Evolutionary conservation across 2,329 filamentous ascomycete genomes (phyloP).

Genomic region (Fusarium heterosporum): DNA sequence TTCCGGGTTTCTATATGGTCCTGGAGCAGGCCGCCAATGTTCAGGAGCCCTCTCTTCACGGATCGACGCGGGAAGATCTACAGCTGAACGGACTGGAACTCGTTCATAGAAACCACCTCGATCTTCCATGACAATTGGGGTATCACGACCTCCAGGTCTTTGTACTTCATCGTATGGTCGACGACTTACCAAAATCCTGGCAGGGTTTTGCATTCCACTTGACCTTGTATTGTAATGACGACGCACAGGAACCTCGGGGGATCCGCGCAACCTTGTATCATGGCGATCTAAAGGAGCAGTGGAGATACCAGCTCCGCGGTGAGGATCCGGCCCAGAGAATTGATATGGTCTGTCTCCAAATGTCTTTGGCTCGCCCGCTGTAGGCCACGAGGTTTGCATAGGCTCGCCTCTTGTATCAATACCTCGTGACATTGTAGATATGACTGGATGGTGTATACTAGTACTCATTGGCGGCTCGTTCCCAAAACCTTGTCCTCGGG

Average conservation of each 20-base stretch:
- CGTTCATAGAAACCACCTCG: conserved; percentile 54
- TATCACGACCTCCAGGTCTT: conserved; percentile 49
- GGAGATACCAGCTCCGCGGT: conserved; percentile 16
- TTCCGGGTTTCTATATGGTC: conserved; percentile 25
- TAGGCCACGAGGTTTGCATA: conserved; percentile 24
- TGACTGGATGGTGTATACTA: conserved; percentile 38
- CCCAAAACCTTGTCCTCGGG: conserved; percentile 42
- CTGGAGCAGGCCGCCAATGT: conserved; percentile 24
- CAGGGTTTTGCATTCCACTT: conserved; percentile 31
- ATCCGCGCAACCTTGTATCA: conserved; percentile 12
- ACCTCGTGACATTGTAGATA: conserved; percentile 39
- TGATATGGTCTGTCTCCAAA: conserved; percentile 25
- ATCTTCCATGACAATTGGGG: conserved; percentile 56
- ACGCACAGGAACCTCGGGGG: conserved; percentile 4
- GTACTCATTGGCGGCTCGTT: conserved; percentile 36
- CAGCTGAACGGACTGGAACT: conserved; percentile 39
- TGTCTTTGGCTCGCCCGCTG: conserved; percentile 29
- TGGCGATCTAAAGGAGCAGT: conserved; percentile 26
- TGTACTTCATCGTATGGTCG: conserved; percentile 50
- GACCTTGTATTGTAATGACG: conserved; percentile 22
- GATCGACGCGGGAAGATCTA: conserved; percentile 15
- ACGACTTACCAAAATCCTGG: conserved; percentile 39
- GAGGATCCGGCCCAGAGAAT: conserved; percentile 18
- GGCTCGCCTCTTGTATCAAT: conserved; percentile 32
- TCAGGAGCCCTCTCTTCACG: conserved; percentile 30